phyloP scores from a whole-genome alignment of 2,329 filamentous ascomycete species.

The Coleophoma crateriformis region DNA sequence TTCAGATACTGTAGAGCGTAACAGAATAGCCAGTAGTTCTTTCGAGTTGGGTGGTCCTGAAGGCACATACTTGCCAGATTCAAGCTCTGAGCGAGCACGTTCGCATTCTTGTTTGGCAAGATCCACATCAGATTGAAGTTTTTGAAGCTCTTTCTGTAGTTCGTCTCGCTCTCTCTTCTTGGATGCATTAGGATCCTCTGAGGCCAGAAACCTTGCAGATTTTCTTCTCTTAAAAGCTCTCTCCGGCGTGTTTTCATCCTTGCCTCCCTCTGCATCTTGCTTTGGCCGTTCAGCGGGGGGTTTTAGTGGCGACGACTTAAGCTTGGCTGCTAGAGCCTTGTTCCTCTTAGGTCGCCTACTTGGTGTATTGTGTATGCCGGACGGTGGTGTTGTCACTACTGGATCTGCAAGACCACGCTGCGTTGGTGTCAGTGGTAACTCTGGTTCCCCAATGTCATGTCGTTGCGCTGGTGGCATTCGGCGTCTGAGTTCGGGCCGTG shows the following conservation, averaged over 20 bases:
- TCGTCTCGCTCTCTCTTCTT: conserved; percentile 48
- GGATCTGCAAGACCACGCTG: conserved; percentile 44
- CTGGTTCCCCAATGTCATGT: conserved; percentile 45
- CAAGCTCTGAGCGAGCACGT: conserved; percentile 38
- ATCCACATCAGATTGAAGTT: conserved; percentile 53
- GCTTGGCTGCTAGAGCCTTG: conserved; percentile 23
- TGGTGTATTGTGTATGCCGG: conserved; percentile 55
- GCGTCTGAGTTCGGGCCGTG: background rate
- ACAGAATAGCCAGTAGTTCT: conserved; percentile 19
- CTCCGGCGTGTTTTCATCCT: conserved; percentile 1
- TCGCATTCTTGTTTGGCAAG: conserved; percentile 53
- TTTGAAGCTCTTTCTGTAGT: conserved; percentile 48
- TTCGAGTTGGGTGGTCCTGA: conserved; percentile 35
- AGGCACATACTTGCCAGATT: conserved; percentile 30
- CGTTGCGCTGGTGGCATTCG: background rate
- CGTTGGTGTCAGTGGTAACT: conserved; percentile 54
- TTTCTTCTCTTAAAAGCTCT: conserved; percentile 13
- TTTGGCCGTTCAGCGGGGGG: conserved; percentile 8
- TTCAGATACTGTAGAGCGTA: conserved; percentile 15
- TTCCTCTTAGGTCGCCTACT: conserved; percentile 40
- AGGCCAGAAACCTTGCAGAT: conserved; percentile 20
- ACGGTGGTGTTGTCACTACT: conserved; percentile 47
- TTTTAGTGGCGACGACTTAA: conserved; percentile 28
- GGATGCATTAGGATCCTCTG: conserved; percentile 27
- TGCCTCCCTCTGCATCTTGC: background rate